A percentile compares a stretch with the other conserved stretches of the same genome.
These are phyloP conservation scores for Agroathelia rolfsii DNA, from an alignment of 1,284 basidiomycete species.

Conservation along the genomic window DNA sequence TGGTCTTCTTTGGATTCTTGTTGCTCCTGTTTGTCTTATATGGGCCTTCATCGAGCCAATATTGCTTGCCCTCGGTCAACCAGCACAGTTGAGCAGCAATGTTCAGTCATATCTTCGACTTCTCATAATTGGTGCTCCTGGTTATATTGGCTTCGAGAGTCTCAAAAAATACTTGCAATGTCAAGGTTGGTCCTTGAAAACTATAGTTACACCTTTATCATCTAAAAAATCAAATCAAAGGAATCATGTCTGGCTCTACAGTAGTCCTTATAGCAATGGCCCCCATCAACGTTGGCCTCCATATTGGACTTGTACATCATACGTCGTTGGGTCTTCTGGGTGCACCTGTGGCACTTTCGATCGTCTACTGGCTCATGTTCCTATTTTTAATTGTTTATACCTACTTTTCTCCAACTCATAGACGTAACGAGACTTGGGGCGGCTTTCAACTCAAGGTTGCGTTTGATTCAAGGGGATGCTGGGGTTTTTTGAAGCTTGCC, in stretches of 20 bases:
- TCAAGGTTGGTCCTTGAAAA: constrained; percentile 39
- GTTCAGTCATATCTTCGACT: constrained; percentile 57
- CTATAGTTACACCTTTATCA: neutral
- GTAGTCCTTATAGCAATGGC: constrained; percentile 46
- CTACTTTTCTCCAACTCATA: constrained; percentile 39
- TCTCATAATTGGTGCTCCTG: constrained; percentile 55
- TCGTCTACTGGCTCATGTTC: constrained; percentile 65
- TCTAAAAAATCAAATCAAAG: constrained; percentile 23
- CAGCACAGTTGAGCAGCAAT: constrained; percentile 39
- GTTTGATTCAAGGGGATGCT: constrained; percentile 39
- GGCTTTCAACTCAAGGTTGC: constrained; percentile 38
- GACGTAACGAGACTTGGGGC: constrained; percentile 52
- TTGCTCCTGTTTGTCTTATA: constrained; percentile 48
- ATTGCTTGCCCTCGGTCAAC: constrained; percentile 55
- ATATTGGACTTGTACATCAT: constrained; percentile 48
- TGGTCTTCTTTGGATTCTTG: constrained; percentile 48
- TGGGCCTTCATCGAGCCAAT: constrained; percentile 56
- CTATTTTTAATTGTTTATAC: constrained; percentile 39
- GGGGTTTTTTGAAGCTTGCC: constrained; percentile 51
- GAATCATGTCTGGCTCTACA: constrained; percentile 67
- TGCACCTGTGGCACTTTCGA: constrained; percentile 53
- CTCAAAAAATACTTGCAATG: constrained; percentile 74
- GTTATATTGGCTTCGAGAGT: constrained; percentile 67
- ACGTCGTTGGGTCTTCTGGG: constrained; percentile 54
- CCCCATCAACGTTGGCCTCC: constrained; percentile 55